Evolutionary conservation across 129 eudicot species (phyloP), one percentile per base, ranked within the genome.

Genomic region (Flaveria sonorensis): DNA sequence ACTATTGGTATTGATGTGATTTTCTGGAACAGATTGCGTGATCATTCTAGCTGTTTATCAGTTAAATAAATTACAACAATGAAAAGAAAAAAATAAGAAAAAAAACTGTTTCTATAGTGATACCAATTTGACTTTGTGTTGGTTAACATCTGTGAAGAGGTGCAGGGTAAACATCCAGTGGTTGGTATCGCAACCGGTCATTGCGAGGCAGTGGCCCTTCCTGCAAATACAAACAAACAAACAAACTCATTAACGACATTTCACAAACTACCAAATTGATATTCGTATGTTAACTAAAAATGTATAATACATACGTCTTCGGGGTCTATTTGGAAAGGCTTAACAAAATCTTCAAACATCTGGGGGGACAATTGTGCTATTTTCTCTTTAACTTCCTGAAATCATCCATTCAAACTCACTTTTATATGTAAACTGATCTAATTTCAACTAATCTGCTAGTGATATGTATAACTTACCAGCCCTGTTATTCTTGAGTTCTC

Each of bases 401-500:
- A 67, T 47, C 70, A 76, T 65, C 28, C 28, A 57, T 53, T 23
- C 16, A 75, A 18, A 45, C 42, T 48, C 73, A 45, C 36, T 43
- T 62, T 45, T 15, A 57, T 2, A 67, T 59, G 28, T 64, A 60
- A 70, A 28, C 71, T 65, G 23, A 1, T 24, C 8, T 45, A 24
- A 26, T 14, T 53, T 30, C 26, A 47, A 11, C 47, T 11, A 60
- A 62, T 62, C 20, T 1, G 48, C 28, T 13, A 21, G n/a, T 18
- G 21, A 21, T 71, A 39, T 70, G 52, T 45, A 55, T 71, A 57
- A 66, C 87, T 65, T 89, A 93, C 98, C 93, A 87, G 56, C 77
- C 98, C 97, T 42, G 98, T 94, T 50, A 94, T 84, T 81, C 98
- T 91, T 3, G 97, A 91, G 16, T 79, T 83, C 53, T 91, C 88